Percentiles rank a stretch among this genome's conserved stretches.
phyloP scores from a whole-genome alignment of 108 stramenopile species.

The Cyclotella distinguenda region DNA sequence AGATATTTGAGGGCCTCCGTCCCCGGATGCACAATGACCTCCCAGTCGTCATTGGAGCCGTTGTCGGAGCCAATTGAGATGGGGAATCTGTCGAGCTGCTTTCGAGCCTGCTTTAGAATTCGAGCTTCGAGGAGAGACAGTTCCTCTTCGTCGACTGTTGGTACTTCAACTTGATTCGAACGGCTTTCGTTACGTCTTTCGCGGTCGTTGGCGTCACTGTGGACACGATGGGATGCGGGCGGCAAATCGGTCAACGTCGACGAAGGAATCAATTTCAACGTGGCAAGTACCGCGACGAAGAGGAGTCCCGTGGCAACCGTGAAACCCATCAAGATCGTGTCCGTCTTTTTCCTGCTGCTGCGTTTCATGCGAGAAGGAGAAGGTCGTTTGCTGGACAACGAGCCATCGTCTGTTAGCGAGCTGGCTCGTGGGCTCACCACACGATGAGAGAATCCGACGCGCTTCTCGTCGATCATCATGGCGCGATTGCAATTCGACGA shows the following conservation, averaged over 20 bases:
- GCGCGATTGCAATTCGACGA: no score
- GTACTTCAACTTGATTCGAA: neutral
- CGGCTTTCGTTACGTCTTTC: neutral
- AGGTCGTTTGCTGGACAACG: no score
- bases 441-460: no score
- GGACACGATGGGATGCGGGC: neutral
- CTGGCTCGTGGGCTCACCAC: no score
- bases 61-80: slow-evolving; percentile 29
- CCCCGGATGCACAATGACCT: slow-evolving; percentile 41
- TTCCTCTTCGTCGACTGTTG: neutral
- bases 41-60: slow-evolving; percentile 22
- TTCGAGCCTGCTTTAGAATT: slow-evolving; percentile 5
- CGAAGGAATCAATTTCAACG: neutral
- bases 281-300: neutral
- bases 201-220: neutral
- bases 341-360: neutral
- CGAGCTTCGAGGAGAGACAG: slow-evolving; percentile 1
- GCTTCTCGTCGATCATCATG: no score
- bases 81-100: slow-evolving; percentile 35
- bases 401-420: no score
- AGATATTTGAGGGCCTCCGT: slow-evolving; percentile 23
- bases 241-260: no score
- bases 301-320: neutral
- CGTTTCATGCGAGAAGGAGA: slow-evolving; percentile 11
- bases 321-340: neutral